These are phyloP conservation scores for Aspergillus cristatus DNA, from an alignment of 495 filamentous ascomycete species.

Conservation along the genomic window DNA sequence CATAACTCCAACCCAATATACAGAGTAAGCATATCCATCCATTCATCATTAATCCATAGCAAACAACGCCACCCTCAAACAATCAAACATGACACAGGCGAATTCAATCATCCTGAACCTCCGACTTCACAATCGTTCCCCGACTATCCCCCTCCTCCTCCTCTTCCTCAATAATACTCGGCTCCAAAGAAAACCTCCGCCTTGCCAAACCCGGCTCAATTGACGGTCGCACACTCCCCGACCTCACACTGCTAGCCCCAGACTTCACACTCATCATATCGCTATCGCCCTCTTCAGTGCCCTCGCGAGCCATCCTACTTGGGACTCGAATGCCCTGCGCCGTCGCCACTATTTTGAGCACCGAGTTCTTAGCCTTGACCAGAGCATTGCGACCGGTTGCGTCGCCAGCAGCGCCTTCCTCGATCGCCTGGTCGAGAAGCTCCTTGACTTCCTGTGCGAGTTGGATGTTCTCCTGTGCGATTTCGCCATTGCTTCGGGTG, in stretches of 20 bases:
- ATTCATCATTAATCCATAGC: too few species aligned
- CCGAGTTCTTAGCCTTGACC: constrained; percentile 63
- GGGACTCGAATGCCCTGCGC: constrained; percentile 26
- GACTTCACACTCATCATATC: constrained; percentile 16
- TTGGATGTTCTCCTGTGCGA: constrained; percentile 26
- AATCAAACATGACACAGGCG: too few species aligned
- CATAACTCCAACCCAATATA: too few species aligned
- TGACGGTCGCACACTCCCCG: constrained; percentile 28
- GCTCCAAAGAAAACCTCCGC: constrained; percentile 31
- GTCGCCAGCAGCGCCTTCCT: constrained; percentile 57
- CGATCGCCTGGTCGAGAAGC: constrained; percentile 56
- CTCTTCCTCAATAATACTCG: constrained; percentile 44
- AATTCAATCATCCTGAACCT: constrained; percentile 21
- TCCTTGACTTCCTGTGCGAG: constrained; percentile 37
- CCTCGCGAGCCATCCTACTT: constrained; percentile 23
- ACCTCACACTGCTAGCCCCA: constrained; percentile 28
- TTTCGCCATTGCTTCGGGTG: constrained; percentile 23
- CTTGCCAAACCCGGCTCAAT: constrained; percentile 24
- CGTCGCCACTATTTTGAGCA: constrained; percentile 38
- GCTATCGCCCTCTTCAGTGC: constrained; percentile 28
- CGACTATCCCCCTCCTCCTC: constrained; percentile 37
- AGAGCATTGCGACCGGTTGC: constrained; percentile 66
- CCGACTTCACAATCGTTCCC: constrained; percentile 39
- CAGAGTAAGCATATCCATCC: too few species aligned
- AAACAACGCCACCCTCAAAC: too few species aligned